phyloP scores from a whole-genome alignment of 2,329 filamentous ascomycete species.

The Pseudocercospora eumusae region DNA sequence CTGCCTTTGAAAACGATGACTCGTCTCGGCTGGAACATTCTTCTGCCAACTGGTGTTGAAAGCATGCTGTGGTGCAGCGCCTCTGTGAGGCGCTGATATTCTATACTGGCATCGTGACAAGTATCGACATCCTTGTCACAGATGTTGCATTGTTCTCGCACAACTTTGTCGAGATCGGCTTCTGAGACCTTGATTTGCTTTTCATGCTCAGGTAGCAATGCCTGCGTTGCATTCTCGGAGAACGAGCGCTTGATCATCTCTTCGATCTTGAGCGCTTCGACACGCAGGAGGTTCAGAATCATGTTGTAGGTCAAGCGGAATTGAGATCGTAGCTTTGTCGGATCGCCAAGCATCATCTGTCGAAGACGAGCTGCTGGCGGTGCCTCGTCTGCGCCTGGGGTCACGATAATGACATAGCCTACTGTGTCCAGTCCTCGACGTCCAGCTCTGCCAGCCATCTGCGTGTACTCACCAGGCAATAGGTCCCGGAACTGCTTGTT shows the following conservation, averaged over 20 bases:
- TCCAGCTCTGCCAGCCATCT: slow-evolving; percentile 95
- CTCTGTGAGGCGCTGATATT: slow-evolving; percentile 74
- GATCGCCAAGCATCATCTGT: slow-evolving; percentile 94
- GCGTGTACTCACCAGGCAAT: slow-evolving; percentile 92
- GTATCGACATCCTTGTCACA: slow-evolving; percentile 79
- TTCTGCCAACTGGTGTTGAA: slow-evolving; percentile 76
- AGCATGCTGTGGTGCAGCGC: slow-evolving; percentile 77
- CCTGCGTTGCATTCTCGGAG: slow-evolving; percentile 95
- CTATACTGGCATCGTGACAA: slow-evolving; percentile 79
- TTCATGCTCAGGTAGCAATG: slow-evolving; percentile 89
- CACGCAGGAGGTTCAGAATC: slow-evolving; percentile 92
- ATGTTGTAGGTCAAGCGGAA: slow-evolving; percentile 99
- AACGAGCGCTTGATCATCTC: slow-evolving; percentile 99
- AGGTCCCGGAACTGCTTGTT: slow-evolving; percentile 89
- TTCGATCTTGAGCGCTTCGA: slow-evolving; percentile 96
- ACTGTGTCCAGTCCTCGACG: slow-evolving; percentile 89
- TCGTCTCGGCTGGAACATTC: slow-evolving; percentile 73
- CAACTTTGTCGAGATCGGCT: slow-evolving; percentile 86
- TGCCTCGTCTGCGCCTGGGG: slow-evolving; percentile 77
- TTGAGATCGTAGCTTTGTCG: slow-evolving; percentile 91
- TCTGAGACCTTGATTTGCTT: slow-evolving; percentile 91
- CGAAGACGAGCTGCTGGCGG: slow-evolving; percentile 80
- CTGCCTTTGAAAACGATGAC: slow-evolving; percentile 76
- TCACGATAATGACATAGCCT: slow-evolving; percentile 91
- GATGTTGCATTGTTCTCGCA: slow-evolving; percentile 76